Conservation (phyloP, 345 rosid genomes). For the Passiflora organensis region DNA sequence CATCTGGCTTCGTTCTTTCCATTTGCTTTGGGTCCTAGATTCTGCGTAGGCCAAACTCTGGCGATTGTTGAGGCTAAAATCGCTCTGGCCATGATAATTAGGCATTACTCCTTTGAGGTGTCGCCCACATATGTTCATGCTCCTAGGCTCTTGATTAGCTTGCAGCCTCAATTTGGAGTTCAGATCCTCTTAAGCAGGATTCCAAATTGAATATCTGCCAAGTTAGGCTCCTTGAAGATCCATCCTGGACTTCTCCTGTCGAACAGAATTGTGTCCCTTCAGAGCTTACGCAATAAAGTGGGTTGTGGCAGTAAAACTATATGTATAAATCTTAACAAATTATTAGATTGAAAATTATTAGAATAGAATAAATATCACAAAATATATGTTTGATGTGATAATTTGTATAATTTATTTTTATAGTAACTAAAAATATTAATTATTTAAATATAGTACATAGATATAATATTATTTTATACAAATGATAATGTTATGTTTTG, state of each 20-base stretch:
- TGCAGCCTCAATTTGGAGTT: slow-evolving; percentile 2
- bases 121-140: slow-evolving; percentile 6
- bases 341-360: neutral
- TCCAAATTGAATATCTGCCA: neutral
- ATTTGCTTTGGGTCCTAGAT: slow-evolving; percentile 27
- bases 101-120: neutral
- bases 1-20: slow-evolving; percentile 18
- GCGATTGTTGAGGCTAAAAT: slow-evolving; percentile 18
- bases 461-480: too few species aligned
- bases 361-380: too few species aligned
- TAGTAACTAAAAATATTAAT: too few species aligned
- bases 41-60: slow-evolving; percentile 19
- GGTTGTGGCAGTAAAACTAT: too few species aligned
- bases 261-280: too few species aligned
- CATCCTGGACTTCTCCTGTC: too few species aligned
- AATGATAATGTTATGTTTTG: too few species aligned
- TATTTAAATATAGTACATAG: too few species aligned
- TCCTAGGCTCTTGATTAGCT: neutral
- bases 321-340: too few species aligned
- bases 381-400: neutral
- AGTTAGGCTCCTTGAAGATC: too few species aligned
- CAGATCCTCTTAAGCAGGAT: neutral
- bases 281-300: too few species aligned
- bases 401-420: too few species aligned
- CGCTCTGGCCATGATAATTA: neutral